Percentiles rank a stretch among this genome's conserved stretches.
These are phyloP conservation scores for Talaromyces borbonicus DNA, from an alignment of 495 filamentous ascomycete genomes.

Conservation along the genomic window DNA sequence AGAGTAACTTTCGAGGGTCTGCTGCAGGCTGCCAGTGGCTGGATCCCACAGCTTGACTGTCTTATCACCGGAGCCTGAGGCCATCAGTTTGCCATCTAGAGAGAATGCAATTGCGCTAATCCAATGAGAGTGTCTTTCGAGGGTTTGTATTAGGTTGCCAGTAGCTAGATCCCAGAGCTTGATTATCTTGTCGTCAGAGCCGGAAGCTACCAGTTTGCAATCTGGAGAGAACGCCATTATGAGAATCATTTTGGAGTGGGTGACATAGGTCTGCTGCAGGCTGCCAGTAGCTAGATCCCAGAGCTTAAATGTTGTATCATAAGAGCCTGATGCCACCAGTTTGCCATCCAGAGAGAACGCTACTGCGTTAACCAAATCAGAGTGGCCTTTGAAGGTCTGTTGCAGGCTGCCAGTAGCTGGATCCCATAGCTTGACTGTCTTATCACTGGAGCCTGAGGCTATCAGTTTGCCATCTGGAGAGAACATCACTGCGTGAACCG, in stretches of 20 bases:
- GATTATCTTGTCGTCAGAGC: conserved; percentile 13
- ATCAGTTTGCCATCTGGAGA: conserved; percentile 12
- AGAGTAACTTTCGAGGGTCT: not conserved
- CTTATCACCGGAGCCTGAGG: conserved; percentile 17
- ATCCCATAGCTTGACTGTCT: conserved; percentile 20
- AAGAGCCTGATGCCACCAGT: conserved; percentile 14
- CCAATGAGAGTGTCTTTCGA: conserved; percentile 12
- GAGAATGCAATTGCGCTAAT: conserved; percentile 22
- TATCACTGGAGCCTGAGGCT: conserved; percentile 14
- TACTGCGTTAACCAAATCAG: conserved; percentile 8
- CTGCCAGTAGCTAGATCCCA: no score
- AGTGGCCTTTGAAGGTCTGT: not conserved
- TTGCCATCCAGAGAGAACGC: conserved; percentile 16
- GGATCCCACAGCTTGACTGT: conserved; percentile 20
- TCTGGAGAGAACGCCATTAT: conserved; percentile 17
- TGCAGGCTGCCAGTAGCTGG: conserved; percentile 5
- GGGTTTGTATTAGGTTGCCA: conserved; percentile 6
- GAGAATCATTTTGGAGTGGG: no score
- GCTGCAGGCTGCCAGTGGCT: conserved; percentile 5
- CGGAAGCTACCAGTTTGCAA: conserved; percentile 12
- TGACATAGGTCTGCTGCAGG: no score
- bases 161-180: conserved; percentile 17
- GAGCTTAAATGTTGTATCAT: no score
- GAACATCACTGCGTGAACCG: conserved; percentile 11
- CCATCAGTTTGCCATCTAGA: conserved; percentile 17